A percentile compares a stretch with the other conserved stretches of the same genome.
phyloP scores from a whole-genome alignment of 1,284 basidiomycete species.

The Trametes pubescens region DNA sequence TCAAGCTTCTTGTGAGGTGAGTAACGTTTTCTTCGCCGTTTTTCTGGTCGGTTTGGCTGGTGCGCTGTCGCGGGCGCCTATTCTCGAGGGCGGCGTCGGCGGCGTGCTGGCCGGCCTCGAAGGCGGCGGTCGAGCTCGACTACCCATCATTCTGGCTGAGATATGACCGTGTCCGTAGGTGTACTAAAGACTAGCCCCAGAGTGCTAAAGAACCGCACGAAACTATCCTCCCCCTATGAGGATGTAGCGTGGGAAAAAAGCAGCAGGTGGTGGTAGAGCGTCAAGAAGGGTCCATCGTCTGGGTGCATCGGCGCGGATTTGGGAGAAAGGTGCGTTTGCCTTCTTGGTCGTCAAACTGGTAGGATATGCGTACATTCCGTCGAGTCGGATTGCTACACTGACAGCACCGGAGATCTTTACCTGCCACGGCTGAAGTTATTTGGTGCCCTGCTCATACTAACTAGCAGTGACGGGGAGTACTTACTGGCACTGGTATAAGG shows the following conservation, averaged over 20 bases:
- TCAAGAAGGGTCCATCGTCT: constrained; percentile 3
- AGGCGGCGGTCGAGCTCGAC: neutral
- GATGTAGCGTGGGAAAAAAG: constrained; percentile 7
- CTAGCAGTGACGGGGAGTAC: too few species aligned
- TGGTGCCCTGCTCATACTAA: too few species aligned
- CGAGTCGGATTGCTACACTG: too few species aligned
- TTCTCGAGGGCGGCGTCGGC: neutral
- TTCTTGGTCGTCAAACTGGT: too few species aligned
- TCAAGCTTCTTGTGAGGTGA: constrained; percentile 3
- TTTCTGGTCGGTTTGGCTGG: neutral
- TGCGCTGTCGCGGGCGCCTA: neutral
- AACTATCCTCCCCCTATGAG: constrained; percentile 2
- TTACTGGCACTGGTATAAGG: too few species aligned
- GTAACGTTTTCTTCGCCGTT: neutral
- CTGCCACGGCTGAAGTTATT: too few species aligned
- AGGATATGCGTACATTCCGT: too few species aligned
- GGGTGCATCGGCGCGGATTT: too few species aligned
- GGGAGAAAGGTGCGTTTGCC: too few species aligned
- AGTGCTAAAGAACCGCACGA: neutral
- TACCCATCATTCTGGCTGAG: neutral
- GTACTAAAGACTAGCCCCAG: neutral
- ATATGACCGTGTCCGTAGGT: constrained; percentile 27
- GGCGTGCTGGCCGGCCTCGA: constrained; percentile 6
- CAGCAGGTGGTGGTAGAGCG: constrained; percentile 3
- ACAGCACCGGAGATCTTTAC: too few species aligned